Evolutionary conservation across 1,284 basidiomycete genomes (phyloP), one percentile per base, ranked within the genome.

Genomic region (Porogramme epimiltina): DNA sequence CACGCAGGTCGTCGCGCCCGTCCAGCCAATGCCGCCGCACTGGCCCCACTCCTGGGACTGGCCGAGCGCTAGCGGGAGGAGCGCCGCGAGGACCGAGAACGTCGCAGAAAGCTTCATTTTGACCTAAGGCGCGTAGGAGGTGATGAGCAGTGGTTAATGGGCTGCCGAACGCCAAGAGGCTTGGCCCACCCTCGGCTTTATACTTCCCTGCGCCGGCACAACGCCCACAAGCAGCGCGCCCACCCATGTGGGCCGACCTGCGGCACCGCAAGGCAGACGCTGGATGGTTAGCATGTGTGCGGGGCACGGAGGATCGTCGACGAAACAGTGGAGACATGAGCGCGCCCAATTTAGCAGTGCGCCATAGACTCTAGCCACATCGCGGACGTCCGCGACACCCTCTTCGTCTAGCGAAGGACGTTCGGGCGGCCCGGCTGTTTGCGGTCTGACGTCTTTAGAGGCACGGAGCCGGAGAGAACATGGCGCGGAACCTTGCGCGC

Each of bases 11-110:
- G 69, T 72, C 31, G 68, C 36, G 24, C 70, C 69, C 36, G 68
- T 66, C 66, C 67, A 72, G 22, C 70, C 68, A 47, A 67, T 67
- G 49, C 71, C 70, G 48, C 70, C 70, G 49, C 71, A 72, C 61
- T 72, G 71, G 43, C 66, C 67, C 65, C 68, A 72, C 25, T 64
- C 67, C 1, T 49, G 45, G 15, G 66, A 63, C 54, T 72, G 69
- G 3, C 66, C 70, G 22, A 63, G 45, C 23, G 62, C 67, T 48
- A 63, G 58, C 9, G 70, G 66, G 16, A 70, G 48, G 37, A 67
- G 43, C 10, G 63, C 60, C 5, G 62, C 58, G 44, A 71, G 64
- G 28, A 61, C 50, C 18, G 59, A 52, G 51, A 70, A 65, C 3
- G 64, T 52, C n/a, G 59, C 39, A 33, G 67, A 60, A 52, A 69